Base-by-base conservation (phyloP, 495 filamentous ascomycete genomes). In the Sporormia fimetaria region DNA sequence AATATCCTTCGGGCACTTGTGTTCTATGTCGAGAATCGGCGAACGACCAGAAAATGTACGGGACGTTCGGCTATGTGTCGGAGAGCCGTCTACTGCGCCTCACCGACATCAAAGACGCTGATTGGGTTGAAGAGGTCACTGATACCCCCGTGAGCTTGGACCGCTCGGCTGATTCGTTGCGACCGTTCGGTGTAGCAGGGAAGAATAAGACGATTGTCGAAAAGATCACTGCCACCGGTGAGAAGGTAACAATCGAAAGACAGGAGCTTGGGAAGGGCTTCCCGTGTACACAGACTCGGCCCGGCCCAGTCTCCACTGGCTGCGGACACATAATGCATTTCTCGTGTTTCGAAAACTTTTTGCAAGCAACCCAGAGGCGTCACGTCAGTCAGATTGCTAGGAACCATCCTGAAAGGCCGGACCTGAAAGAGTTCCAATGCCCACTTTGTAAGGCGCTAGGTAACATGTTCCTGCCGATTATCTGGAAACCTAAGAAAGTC, bases 281-380 rank as follows among this genome's bases (percentile, higher is more conserved):
- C 53, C 79, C 84, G 3, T 61, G 75, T 7, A 65, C 67, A 17
- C 71, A 76, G 26, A 75, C 71, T 6, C 67, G 68, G 26, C 67
- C 70, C n/a, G 92, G 87, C 0, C 83, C 87, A 3, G 82, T 96
- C 4, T 76, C 87, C 6, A 85, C 83, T 27, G 83, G 88, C 21
- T 99, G 90, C 62, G 88, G 87, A 4, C 90, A 99, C 59, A 87
- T 96, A 47, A 99, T 99, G 90, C 90, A 99, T 57, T 99, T 83
- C 55, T 74, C 74, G 22, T 99, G 90, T 60, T 99, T 96, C 54
- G 87, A 95, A 49, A 72, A 78, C 21, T 96, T 95, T 61, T 80
- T 80, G 54, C 70, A 78, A 12, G 81, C 88, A 0, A 90, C 84
- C 0, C 67, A 75, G 33, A 74, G 85, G 35, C 75, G 90, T 31